Evolutionary conservation across 345 rosid genomes (phyloP).

Genomic region (Leavenworthia alabamica): DNA sequence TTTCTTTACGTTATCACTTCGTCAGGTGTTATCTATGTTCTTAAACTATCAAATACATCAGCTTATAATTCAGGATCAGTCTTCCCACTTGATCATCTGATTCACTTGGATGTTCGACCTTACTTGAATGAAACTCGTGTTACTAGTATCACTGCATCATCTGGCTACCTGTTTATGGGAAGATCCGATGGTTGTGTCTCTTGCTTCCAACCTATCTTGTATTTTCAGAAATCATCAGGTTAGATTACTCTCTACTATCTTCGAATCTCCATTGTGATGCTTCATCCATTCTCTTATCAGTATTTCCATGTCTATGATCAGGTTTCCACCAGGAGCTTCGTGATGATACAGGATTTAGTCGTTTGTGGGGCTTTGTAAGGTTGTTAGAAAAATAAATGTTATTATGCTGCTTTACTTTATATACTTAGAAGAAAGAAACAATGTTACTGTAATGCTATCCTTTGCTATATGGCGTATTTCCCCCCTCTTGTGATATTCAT

Average conservation of each 20-base stretch:
- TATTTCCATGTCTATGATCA: conserved; percentile 20
- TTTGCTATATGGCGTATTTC: neutral
- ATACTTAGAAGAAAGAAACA: neutral
- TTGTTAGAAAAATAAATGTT: neutral
- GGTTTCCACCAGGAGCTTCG: conserved; percentile 65
- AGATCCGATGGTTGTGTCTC: conserved; percentile 61
- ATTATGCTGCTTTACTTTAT: neutral
- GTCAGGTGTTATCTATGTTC: conserved; percentile 58
- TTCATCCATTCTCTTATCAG: neutral
- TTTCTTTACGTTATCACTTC: conserved; percentile 54
- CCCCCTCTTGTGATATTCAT: neutral
- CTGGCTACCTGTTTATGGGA: conserved; percentile 59
- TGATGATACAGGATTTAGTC: conserved; percentile 69
- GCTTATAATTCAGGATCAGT: conserved; percentile 38
- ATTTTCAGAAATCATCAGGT: conserved; percentile 56
- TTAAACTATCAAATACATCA: conserved; percentile 42
- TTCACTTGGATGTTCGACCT: conserved; percentile 42
- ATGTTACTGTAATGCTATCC: neutral
- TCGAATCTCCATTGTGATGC: neutral
- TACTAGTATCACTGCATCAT: conserved; percentile 48
- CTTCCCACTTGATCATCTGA: conserved; percentile 43
- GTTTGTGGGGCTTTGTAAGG: conserved; percentile 87
- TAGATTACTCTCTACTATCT: conserved; percentile 5
- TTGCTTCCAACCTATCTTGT: conserved; percentile 46
- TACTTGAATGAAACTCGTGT: conserved; percentile 32